Evolutionary conservation across 371 early-diverging fungal species (phyloP).

Genomic region (Coemansia sp.): DNA sequence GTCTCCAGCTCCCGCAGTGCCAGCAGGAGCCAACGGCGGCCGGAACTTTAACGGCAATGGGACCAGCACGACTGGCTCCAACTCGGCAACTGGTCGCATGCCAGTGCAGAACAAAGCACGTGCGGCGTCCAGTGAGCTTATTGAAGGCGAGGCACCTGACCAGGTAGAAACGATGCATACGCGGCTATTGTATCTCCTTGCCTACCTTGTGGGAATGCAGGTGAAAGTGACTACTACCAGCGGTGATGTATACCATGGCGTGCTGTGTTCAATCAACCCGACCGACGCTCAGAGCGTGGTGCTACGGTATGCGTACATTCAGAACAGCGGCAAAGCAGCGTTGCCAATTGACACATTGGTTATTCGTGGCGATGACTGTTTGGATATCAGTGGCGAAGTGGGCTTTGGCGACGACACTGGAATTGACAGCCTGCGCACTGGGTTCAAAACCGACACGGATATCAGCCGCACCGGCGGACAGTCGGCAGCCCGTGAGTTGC

Average conservation of each 20-base stretch:
- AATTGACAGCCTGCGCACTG: slow-evolving; percentile 32
- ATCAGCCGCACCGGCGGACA: slow-evolving; percentile 71
- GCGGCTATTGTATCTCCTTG: slow-evolving; percentile 71
- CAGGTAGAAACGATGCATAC: slow-evolving; percentile 59
- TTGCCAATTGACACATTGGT: slow-evolving; percentile 59
- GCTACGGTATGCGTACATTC: slow-evolving; percentile 62
- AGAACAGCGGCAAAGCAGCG: slow-evolving; percentile 39
- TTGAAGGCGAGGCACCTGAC: slow-evolving; percentile 47
- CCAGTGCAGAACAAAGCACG: not conserved
- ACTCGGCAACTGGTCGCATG: not conserved
- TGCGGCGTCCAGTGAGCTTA: slow-evolving; percentile 6
- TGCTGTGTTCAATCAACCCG: slow-evolving; percentile 73
- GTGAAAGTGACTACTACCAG: slow-evolving; percentile 68
- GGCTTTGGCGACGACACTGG: slow-evolving; percentile 57
- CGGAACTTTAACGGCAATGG: slow-evolving; percentile 17
- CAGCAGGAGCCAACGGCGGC: not conserved
- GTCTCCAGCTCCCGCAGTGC: slow-evolving; percentile 2
- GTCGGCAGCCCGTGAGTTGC: slow-evolving; percentile 75
- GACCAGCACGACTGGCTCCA: not conserved
- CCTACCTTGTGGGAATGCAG: slow-evolving; percentile 70
- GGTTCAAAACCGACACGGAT: slow-evolving; percentile 87
- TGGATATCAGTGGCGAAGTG: slow-evolving; percentile 60
- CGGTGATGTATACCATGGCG: slow-evolving; percentile 71
- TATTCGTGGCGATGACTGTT: slow-evolving; percentile 69
- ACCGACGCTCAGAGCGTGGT: slow-evolving; percentile 77